Conservation (phyloP, 495 filamentous ascomycete genomes). For the Penicillium malachiteum region DNA sequence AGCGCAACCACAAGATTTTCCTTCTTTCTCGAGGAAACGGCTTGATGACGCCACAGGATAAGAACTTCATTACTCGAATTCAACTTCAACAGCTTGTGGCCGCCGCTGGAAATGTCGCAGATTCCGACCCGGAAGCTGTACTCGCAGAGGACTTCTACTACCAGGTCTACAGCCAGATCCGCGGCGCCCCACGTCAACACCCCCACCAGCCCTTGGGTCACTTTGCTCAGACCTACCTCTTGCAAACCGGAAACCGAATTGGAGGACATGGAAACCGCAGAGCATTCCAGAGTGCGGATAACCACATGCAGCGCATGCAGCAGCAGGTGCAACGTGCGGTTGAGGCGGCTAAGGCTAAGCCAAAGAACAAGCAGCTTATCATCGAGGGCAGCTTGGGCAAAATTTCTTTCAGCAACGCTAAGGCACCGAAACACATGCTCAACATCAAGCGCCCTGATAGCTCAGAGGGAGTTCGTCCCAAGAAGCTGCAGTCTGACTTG, state of each 20-base stretch:
- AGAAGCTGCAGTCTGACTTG: constrained; percentile 46
- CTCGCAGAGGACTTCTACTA: constrained; percentile 97
- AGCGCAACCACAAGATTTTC: constrained; percentile 98
- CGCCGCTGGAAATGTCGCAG: constrained; percentile 81
- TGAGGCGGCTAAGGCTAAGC: constrained; percentile 92
- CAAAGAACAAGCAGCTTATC: constrained; percentile 97
- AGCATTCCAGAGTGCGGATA: constrained; percentile 76
- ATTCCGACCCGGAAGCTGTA: constrained; percentile 73
- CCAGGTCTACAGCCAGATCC: constrained; percentile 92
- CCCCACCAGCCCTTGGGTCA: constrained; percentile 89
- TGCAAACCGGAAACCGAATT: constrained; percentile 80
- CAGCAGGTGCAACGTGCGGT: constrained; percentile 97
- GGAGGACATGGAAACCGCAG: constrained; percentile 62
- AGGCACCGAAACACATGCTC: constrained; percentile 89
- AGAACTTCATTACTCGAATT: constrained; percentile 98
- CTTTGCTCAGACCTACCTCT: constrained; percentile 96
- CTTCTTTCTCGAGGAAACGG: constrained; percentile 92
- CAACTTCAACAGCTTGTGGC: constrained; percentile 95
- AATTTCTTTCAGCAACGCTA: constrained; percentile 98
- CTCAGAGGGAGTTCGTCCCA: constrained; percentile 48
- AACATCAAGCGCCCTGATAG: constrained; percentile 91
- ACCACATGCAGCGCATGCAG: constrained; percentile 98
- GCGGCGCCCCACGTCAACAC: constrained; percentile 79
- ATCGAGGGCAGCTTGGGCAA: constrained; percentile 98
- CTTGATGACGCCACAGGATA: constrained; percentile 98